Evolutionary conservation across 2,329 filamentous ascomycete genomes (phyloP).

Genomic region (Aspergillus amoenus): DNA sequence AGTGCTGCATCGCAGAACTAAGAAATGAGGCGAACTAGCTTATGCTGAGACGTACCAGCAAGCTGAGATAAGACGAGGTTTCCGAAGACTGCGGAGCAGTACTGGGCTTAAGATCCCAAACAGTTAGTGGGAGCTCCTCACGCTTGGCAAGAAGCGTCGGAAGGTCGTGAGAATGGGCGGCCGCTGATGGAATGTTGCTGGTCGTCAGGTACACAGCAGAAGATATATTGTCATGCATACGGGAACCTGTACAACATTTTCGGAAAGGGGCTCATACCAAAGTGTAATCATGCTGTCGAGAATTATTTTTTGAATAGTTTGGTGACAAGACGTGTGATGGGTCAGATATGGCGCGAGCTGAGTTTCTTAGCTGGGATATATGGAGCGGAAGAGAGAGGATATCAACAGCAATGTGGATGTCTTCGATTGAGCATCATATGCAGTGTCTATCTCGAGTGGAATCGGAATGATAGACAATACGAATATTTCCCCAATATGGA

Average conservation of each 20-base stretch:
- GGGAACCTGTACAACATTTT: conserved; percentile 5
- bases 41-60: neutral
- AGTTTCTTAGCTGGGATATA: neutral
- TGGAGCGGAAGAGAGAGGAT: neutral
- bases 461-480: neutral
- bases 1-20: neutral
- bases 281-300: neutral
- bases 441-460: neutral
- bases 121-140: neutral
- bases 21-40: neutral
- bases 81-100: neutral
- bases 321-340: conserved; percentile 3
- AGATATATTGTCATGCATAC: neutral
- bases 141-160: neutral
- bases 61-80: neutral
- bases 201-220: neutral
- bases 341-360: conserved; percentile 1
- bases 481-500: neutral
- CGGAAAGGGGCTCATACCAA: neutral
- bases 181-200: conserved; percentile 2
- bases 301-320: neutral
- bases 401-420: neutral
- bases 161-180: neutral
- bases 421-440: neutral
- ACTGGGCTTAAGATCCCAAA: neutral